Base-by-base conservation (phyloP, 208 protist species). In the Trypanosoma boissoni region DNA sequence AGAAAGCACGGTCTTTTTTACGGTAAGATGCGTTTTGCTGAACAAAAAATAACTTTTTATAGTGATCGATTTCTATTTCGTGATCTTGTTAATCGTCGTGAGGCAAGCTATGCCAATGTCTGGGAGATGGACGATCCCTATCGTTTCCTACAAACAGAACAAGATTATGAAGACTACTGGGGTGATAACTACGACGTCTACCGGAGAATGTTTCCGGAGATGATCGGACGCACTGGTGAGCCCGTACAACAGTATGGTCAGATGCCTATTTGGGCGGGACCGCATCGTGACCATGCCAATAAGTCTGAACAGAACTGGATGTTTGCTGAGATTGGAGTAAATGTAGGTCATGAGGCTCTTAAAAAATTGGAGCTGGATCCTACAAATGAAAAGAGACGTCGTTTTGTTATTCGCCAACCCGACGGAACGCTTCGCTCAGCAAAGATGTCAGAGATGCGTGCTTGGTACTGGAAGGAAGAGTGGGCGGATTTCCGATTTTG, bases 101-200 rank as follows among this genome's bases (percentile, higher is more conserved):
- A 97, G 77, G 89, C 90, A 41, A 95, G 89, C 74, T 97, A 97
- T 64, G 90, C 88, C 4, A 94, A 97, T 64, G 90, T 97, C 32
- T 96, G 90, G 88, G 89, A 97, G 68, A 95, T 97, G 88, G 92
- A 97, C 66, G 92, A 97, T 73, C 92, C 92, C 20, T 97, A 97
- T 76, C 92, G 92, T 34, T 97, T 97, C 53, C 67, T 97, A 45
- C 87, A 97, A 60, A 97, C 92, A 8, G 89, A 97, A 59, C 74
- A 97, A 53, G 92, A 97, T 72, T 91, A 92, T 66, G 90, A 96
- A 66, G 89, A 96, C 60, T 97, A 96, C 74, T 97, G 89, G 88
- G 92, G 92, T 23, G 92, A 97, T 65, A 97, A 97, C 76, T 97
- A 97, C 73, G 92, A 97, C 49, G 80, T 96, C 28, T 97, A 96